Conservation (phyloP, 768 basidiomycete genomes). For the Pleurotus tuoliensis region DNA sequence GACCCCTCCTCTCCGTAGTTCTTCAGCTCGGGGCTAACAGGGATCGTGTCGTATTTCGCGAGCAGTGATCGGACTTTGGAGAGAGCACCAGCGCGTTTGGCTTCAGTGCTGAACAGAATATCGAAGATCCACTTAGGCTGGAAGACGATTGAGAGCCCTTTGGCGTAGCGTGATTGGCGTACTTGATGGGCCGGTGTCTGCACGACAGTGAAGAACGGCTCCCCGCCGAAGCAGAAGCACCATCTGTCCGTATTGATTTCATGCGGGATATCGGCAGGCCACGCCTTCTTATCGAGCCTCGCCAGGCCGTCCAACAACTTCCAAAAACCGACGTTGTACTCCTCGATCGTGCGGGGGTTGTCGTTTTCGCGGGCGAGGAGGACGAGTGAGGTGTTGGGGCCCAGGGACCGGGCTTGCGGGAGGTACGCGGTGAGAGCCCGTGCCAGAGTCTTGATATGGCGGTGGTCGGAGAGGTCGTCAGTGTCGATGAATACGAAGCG, state of each 20-base stretch:
- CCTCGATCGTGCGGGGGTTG: conserved; percentile 14
- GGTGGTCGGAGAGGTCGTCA: conserved; percentile 17
- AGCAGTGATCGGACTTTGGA: conserved; percentile 16
- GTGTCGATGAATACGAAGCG: conserved; percentile 17
- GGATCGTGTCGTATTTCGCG: conserved; percentile 18
- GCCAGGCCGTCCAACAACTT: conserved; percentile 17
- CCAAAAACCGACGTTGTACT: conserved; percentile 17
- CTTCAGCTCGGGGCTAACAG: conserved; percentile 18
- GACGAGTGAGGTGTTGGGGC: conserved; percentile 19
- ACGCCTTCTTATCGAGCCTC: conserved; percentile 14
- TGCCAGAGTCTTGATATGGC: conserved; percentile 14
- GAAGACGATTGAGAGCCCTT: conserved; percentile 19
- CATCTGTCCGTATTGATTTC: conserved; percentile 15
- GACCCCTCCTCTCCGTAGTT: conserved; percentile 18
- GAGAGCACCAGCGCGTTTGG: conserved; percentile 15
- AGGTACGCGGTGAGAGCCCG: conserved; percentile 15
- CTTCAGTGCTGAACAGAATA: conserved; percentile 17
- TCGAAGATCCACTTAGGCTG: conserved; percentile 22
- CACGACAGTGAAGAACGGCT: conserved; percentile 18
- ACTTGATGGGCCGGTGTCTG: conserved; percentile 17
- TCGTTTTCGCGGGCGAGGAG: conserved; percentile 17
- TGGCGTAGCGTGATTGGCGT: conserved; percentile 16
- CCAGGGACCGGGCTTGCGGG: conserved; percentile 15
- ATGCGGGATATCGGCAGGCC: conserved; percentile 14
- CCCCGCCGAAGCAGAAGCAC: conserved; percentile 20